A percentile compares a stretch with the other conserved stretches of the same genome.
Conservation (phyloP, 2,329 filamentous ascomycete species). For the Xylaria sp. region DNA sequence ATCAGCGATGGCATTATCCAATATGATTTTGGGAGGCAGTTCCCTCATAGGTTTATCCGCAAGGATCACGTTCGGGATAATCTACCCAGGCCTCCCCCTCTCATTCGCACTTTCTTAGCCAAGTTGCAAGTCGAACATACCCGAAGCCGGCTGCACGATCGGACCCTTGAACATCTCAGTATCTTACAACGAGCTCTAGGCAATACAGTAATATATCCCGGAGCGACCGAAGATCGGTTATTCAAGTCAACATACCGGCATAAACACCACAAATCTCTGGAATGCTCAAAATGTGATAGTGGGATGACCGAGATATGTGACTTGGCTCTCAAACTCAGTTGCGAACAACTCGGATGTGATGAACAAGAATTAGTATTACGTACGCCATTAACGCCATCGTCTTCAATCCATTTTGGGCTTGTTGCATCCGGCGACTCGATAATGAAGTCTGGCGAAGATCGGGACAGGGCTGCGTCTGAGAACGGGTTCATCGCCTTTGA, state of each 20-base stretch:
- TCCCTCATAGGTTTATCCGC: neutral
- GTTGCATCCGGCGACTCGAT: constrained; percentile 19
- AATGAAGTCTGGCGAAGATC: constrained; percentile 22
- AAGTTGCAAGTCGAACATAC: neutral
- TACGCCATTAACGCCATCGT: too few relatives aligned
- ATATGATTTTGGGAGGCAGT: constrained; percentile 7
- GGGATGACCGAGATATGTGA: neutral
- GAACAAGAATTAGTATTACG: constrained; percentile 1
- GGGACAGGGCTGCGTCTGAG: neutral
- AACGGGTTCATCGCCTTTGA: constrained; percentile 14
- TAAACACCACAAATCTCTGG: neutral
- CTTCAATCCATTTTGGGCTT: constrained; percentile 20
- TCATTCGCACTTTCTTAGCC: neutral
- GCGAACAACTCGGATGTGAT: constrained; percentile 13
- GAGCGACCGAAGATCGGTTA: neutral
- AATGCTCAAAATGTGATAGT: neutral
- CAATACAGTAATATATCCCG: neutral
- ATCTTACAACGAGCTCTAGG: neutral
- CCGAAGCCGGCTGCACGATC: neutral
- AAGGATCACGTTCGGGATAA: neutral
- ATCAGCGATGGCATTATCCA: constrained; percentile 10
- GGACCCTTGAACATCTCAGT: neutral
- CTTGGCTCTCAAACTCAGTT: constrained; percentile 3
- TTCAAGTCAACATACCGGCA: constrained; percentile 10
- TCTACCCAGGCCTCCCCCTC: neutral